phyloP scores from a whole-genome alignment of 2,329 filamentous ascomycete genomes.

The Epichloe bromicola region DNA sequence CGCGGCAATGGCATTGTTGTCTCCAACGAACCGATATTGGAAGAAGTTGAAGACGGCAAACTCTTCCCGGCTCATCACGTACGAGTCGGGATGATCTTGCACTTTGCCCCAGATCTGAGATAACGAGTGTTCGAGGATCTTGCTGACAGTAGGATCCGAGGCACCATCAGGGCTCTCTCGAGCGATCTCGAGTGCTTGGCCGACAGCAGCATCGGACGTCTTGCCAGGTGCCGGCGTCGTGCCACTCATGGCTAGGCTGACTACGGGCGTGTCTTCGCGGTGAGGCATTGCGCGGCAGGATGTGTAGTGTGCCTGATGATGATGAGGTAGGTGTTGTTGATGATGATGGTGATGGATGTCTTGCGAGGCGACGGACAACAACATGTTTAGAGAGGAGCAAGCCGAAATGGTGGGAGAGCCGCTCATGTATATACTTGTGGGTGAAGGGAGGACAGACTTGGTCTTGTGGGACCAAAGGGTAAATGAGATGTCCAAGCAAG shows the following conservation, averaged over 20 bases:
- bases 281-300: slow-evolving; percentile 10
- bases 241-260: slow-evolving; percentile 5
- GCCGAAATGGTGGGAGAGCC: slow-evolving; percentile 2
- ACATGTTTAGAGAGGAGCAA: slow-evolving; percentile 7
- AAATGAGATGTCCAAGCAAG: background rate
- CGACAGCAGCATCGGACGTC: slow-evolving; percentile 32
- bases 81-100: slow-evolving; percentile 49
- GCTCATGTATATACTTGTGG: slow-evolving; percentile 10
- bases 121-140: slow-evolving; percentile 53
- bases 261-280: slow-evolving; percentile 10
- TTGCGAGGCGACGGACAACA: slow-evolving; percentile 12
- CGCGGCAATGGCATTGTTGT: slow-evolving; percentile 33
- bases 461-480: too few species aligned
- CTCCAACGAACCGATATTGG: slow-evolving; percentile 49
- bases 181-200: slow-evolving; percentile 61
- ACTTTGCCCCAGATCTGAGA: slow-evolving; percentile 55
- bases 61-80: slow-evolving; percentile 63
- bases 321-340: background rate
- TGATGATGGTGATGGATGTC: slow-evolving; percentile 7
- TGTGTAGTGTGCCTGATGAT: background rate
- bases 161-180: slow-evolving; percentile 57
- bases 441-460: background rate
- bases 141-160: slow-evolving; percentile 47
- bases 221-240: slow-evolving; percentile 6
- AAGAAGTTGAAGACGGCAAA: slow-evolving; percentile 84